These are phyloP conservation scores for Solanum paucissectum DNA, from an alignment of 257 asterid genomes.

Conservation along the genomic window DNA sequence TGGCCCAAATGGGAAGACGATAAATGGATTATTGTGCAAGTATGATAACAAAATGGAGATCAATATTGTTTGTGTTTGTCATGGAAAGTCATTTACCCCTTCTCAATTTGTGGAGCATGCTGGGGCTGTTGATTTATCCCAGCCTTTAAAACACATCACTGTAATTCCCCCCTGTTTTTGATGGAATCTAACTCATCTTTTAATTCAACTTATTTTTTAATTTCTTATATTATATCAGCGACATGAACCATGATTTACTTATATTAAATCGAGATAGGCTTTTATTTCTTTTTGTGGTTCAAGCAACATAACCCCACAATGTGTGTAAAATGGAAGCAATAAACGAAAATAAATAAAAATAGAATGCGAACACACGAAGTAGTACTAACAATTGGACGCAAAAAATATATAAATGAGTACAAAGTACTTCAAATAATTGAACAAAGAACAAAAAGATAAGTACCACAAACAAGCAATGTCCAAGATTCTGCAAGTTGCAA, in stretches of 20 bases:
- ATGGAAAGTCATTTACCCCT: conserved; percentile 47
- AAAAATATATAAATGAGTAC: too few species aligned
- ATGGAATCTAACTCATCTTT: neutral
- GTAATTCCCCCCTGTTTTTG: conserved; percentile 17
- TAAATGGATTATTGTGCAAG: conserved; percentile 46
- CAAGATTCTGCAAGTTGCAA: neutral
- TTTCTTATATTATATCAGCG: neutral
- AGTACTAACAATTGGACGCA: neutral
- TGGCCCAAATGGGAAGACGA: conserved; percentile 56
- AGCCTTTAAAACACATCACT: conserved; percentile 58
- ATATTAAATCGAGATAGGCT: neutral
- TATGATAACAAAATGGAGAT: conserved; percentile 33
- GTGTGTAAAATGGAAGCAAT: neutral
- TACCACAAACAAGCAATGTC: neutral
- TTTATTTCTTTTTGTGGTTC: neutral
- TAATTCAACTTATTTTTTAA: too few species aligned
- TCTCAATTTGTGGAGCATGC: conserved; percentile 75
- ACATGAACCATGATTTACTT: neutral
- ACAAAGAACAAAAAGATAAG: neutral
- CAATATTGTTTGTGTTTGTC: conserved; percentile 58
- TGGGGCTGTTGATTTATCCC: conserved; percentile 31
- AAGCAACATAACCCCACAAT: neutral
- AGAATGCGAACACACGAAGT: neutral
- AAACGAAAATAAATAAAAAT: too few species aligned
- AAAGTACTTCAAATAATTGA: neutral